Percentiles rank a stretch among this genome's conserved stretches.
Conservation (phyloP, 2,329 filamentous ascomycete genomes). For the Xenoacremonium recifei region DNA sequence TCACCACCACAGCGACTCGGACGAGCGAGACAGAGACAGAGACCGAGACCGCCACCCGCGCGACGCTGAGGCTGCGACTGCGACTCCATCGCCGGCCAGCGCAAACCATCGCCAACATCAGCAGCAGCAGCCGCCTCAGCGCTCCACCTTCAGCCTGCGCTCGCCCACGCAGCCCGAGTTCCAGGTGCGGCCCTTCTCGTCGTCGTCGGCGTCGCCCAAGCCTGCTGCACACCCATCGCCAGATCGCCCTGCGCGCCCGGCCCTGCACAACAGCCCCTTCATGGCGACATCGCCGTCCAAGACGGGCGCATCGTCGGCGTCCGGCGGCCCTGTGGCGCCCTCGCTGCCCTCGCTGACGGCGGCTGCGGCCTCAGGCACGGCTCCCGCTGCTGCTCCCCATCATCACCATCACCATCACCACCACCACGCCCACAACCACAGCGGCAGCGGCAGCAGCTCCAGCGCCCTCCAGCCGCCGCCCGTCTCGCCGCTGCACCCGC, state of each 20-base stretch:
- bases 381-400: slow-evolving; percentile 15
- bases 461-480: slow-evolving; percentile 27
- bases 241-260: slow-evolving; percentile 27
- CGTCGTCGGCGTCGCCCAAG: slow-evolving; percentile 28
- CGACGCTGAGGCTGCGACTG: slow-evolving; percentile 1
- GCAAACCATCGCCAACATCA: slow-evolving; percentile 31
- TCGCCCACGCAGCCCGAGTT: slow-evolving; percentile 48
- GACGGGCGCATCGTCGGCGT: slow-evolving; percentile 26
- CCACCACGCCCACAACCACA: slow-evolving; percentile 34
- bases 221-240: slow-evolving; percentile 33
- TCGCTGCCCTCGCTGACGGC: slow-evolving; percentile 30
- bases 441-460: slow-evolving; percentile 29
- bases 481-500: slow-evolving; percentile 43
- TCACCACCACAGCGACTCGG: slow-evolving; percentile 33
- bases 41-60: slow-evolving; percentile 6
- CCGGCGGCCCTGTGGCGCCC: slow-evolving; percentile 29
- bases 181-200: slow-evolving; percentile 30
- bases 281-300: slow-evolving; percentile 36
- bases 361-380: slow-evolving; percentile 19
- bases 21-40: slow-evolving; percentile 29
- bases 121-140: slow-evolving; percentile 37
- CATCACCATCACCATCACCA: slow-evolving; percentile 16
- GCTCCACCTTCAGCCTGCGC: slow-evolving; percentile 47
- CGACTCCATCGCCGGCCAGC: slow-evolving; percentile 1
- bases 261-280: slow-evolving; percentile 34